Base-by-base conservation (phyloP, 139 green algal species). In the Picochlorum sp. region DNA sequence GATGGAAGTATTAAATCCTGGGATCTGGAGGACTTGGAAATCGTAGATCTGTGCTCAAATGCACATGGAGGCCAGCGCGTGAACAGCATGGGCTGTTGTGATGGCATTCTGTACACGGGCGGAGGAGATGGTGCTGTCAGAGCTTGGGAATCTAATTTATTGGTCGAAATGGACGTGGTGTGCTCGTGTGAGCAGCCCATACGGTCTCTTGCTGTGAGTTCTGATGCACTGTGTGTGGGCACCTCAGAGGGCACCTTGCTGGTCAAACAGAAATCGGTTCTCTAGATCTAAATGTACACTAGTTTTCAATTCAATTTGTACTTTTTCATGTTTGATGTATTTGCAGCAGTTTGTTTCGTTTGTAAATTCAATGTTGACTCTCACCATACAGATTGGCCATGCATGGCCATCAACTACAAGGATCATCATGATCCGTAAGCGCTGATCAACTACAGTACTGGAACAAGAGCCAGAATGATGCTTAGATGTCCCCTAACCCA, bases 1-100 rank as follows among this genome's bases (percentile, higher is more conserved):
- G 81, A 89, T 41, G 85, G 85, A 18, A 68, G 23, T 21, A 52
- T 91, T 66, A 90, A 90, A 70, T 80, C 74, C 23, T 91, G 85
- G 85, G 68, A 78, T 47, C 68, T 55, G 6, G 51, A 54, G 34
- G 73, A 47, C n/a, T 62, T 91, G 49, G 75, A 84, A 49, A 73
- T 89, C 44, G 69, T 90, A 5, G 20, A 20, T 21, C 18, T 44
- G 21, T 71, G 61, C 10, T 45, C 54, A 6, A 62, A 45, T 1
- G 82, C 84, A 4, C 85, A 92, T 58, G 51, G 62, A 28, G 82
- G 82, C 18, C 69, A 79, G 49, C 77, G 81, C 5, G 57, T 92
- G 2, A 72, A 86, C 45, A 80, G 73, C 24, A 28, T 28, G 24
- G 24, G 24, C 24, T 28, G 24, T 28, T 28, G 24, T 5, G 74